Evolutionary conservation across 129 eudicot species (phyloP), one percentile per base, ranked within the genome.

Genomic region (Erigeron canadensis): DNA sequence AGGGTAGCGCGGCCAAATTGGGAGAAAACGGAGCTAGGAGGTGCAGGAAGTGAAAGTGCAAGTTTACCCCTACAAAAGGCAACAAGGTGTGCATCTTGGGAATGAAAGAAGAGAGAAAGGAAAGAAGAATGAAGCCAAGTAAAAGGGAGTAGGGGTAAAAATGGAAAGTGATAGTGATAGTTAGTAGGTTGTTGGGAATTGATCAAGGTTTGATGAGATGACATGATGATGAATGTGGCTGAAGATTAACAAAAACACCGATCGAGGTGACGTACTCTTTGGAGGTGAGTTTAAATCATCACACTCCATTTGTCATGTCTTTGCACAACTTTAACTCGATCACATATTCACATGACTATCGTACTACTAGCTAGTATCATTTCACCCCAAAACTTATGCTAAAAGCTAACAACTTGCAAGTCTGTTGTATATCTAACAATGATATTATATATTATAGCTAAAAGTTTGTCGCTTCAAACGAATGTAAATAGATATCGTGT

Each of bases 1-100:
- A 81, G 76, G 73, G 79, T 78, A 85, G 86, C 88, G 86, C 88
- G 86, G 87, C 81, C 75, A 73, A 63, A 41, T 22, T 68, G 88
- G 13, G 77, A 45, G 58, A 53, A 51, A 53, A n/a, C 18, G 18
- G 58, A 10, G 58, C 34, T 28, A 0, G 56, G 38, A 62, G 80
- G 28, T 39, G 72, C 23, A 59, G 21, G 11, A 43, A 50, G 5
- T 43, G 17, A 63, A 80, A 77, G 51, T 85, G 77, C 91, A 44
- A 60, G 63, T 77, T 6, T 43, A 57, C 70, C 87, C 86, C 81
- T 77, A 71, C 66, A 42, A 60, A 65, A 63, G 67, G 43, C 65
- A 67, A 79, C 79, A 77, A 70, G 71, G 64, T 75, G 63, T 53
- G 43, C 79, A 80, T 75, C 70, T 86, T 75, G 91, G 96, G 86